Base-by-base conservation (phyloP, 2,329 filamentous ascomycete species). In the Monascus ruber region DNA sequence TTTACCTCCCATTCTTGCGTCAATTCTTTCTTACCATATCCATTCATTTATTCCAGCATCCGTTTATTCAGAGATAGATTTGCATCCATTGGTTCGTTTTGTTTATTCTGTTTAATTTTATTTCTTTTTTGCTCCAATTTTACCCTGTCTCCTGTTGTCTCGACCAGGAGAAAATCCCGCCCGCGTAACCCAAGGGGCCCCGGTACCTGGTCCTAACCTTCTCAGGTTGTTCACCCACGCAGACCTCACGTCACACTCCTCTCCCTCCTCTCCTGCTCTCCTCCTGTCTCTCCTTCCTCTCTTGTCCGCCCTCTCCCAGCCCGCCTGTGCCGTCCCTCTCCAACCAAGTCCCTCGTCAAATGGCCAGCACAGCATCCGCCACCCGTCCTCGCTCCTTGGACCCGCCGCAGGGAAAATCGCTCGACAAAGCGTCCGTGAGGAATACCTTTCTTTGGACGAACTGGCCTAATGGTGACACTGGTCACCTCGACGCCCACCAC, bases 381-480 rank as follows among this genome's bases (percentile, higher is more conserved):
- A 58, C 55, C 31, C 59, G 60, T 38, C 56, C 52, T 47, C 59
- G 55, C 36, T 54, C 64, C 31, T 61, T 66, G 35, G 65, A 66
- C 40, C 58, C 63, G 31, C 47, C 54, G 27, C 54, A 61, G 26
- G 59, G 60, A 24, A 68, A 68, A 52, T 58, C 62, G 31, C 54
- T 64, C 50, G 66, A 69, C 36, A 69, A 66, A 47, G 53, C 54
- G 33, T 53, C 66, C 26, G 55, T 65, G 28, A 61, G 64, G 39
- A 67, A 67, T 46, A 62, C 66, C 28, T 69, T 69, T 49, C 51
- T 68, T 37, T 68, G 65, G 59, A 68, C 65, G 26, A 63, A 64
- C 49, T 64, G 64, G 49, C 56, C 59, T 35, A 66, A 65, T 54
- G 59, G 60, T 41, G 65, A 68, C 45, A 50, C 56, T n/a, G 61